Evolutionary conservation across 2,329 filamentous ascomycete species (phyloP), one percentile per base, ranked within the genome.

Genomic region (Alternaria solani): DNA sequence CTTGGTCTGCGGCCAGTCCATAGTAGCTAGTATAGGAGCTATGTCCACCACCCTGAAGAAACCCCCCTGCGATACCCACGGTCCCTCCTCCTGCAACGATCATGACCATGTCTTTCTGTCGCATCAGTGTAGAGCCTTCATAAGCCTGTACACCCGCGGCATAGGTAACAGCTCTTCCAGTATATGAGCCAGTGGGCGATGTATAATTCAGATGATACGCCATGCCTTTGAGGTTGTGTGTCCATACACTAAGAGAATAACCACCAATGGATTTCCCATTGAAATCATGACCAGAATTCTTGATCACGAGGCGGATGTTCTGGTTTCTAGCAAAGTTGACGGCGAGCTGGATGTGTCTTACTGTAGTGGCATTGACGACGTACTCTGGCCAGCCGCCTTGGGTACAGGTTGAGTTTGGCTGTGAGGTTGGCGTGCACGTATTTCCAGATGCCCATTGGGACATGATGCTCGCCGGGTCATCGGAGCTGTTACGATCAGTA

Each of bases 1-100:
- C 62, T 41, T 75, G 68, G 51, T 75, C 71, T 14, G 69, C 65
- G 58, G 68, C 69, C 11, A 75, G 61, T 5, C 71, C 73, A 62
- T 82, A 82, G 46, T 81, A 80, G 5, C 79, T 71, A 16, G 69
- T 71, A 43, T 60, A 80, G 66, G 83, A 76, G 20, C 85, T 85
- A 9, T 3, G 81, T 83, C 5, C 67, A 46, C 14, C 64, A 63
- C 16, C 70, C 62, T 18, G 70, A 62, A 20, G 63, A 52, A 26
- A 69, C n/a, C 39, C 62, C 2, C 72, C 71, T 70, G 65, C 80
- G 69, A 84, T 75, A 12, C 85, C 85, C 14, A 88, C 84, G 2
- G 80, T 83, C 44, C 55, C 38, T 67, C 85, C 85, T n/a, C 85
- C 83, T 3, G 86, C 86, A 12, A 81, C 82, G 2, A 87, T 79